Percentiles rank a stretch among this genome's conserved stretches.
These are phyloP conservation scores for Carex sylvatica DNA, from an alignment of 202 grass and related monocot genomes.

Conservation along the genomic window DNA sequence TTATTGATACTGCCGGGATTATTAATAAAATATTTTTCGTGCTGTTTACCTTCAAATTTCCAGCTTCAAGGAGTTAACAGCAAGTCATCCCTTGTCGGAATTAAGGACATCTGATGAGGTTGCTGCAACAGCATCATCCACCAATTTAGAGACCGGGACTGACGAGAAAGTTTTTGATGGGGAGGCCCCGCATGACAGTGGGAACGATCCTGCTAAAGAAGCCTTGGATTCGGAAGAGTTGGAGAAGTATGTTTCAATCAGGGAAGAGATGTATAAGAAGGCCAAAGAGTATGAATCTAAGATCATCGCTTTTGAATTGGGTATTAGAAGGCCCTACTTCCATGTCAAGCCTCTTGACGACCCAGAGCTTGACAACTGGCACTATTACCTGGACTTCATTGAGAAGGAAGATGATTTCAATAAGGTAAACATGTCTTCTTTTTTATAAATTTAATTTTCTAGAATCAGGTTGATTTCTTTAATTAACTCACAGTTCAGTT, in stretches of 20 bases:
- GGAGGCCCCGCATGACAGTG: slow-evolving; percentile 40
- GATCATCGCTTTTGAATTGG: slow-evolving; percentile 87
- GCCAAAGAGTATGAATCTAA: slow-evolving; percentile 98
- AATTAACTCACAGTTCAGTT: slow-evolving; percentile 91
- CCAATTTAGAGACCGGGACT: slow-evolving; percentile 39
- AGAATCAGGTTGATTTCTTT: slow-evolving; percentile 48
- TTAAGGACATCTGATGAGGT: slow-evolving; percentile 73
- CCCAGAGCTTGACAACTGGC: slow-evolving; percentile 98
- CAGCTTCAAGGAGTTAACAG: slow-evolving; percentile 87
- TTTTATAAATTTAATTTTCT: slow-evolving; percentile 18
- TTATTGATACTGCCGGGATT: not conserved
- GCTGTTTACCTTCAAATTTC: slow-evolving; percentile 1
- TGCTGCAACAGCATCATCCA: slow-evolving; percentile 27
- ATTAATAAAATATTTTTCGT: not conserved
- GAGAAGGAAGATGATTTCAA: slow-evolving; percentile 93
- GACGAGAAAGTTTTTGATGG: slow-evolving; percentile 39
- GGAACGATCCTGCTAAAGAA: slow-evolving; percentile 50
- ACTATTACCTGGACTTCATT: slow-evolving; percentile 91
- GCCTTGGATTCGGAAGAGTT: slow-evolving; percentile 66
- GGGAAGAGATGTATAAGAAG: slow-evolving; percentile 97
- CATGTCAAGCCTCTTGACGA: slow-evolving; percentile 97
- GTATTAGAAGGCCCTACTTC: slow-evolving; percentile 99
- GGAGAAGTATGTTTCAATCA: slow-evolving; percentile 69
- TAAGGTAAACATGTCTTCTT: slow-evolving; percentile 61
- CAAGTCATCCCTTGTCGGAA: slow-evolving; percentile 56